A percentile compares a stretch with the other conserved stretches of the same genome.
Evolutionary conservation across 2,329 filamentous ascomycete species (phyloP).

Genomic region (Beauveria scarabaeidicola): DNA sequence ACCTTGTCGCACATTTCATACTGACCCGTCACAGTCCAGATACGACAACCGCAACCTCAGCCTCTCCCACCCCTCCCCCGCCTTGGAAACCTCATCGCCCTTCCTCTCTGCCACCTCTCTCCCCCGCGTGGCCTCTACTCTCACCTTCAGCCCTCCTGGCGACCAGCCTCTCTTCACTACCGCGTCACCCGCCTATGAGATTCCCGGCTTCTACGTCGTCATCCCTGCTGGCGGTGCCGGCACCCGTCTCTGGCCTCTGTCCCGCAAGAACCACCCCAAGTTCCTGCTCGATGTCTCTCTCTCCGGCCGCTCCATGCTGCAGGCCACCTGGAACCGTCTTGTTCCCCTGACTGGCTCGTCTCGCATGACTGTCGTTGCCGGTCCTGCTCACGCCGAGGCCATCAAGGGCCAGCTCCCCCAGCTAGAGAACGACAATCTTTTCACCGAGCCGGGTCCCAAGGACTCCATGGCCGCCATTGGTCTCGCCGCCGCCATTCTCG

Average conservation of each 20-base stretch:
- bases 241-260: conserved; percentile 21
- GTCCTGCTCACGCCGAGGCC: conserved; percentile 18
- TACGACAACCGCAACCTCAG: conserved; percentile 7
- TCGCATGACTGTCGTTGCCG: conserved; percentile 20
- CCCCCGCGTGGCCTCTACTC: conserved; percentile 10
- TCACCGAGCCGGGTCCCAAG: conserved; percentile 21
- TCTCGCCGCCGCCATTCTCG: conserved; percentile 19
- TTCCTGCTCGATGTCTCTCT: conserved; percentile 20
- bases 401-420: conserved; percentile 19
- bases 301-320: conserved; percentile 19
- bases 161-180: conserved; percentile 11
- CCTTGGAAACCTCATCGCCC: conserved; percentile 8
- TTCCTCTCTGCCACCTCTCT: conserved; percentile 12
- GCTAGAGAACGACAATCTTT: conserved; percentile 16
- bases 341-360: conserved; percentile 19
- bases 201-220: conserved; percentile 21
- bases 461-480: conserved; percentile 22
- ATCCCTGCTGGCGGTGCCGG: conserved; percentile 21
- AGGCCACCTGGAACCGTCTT: conserved; percentile 20
- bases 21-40: background rate
- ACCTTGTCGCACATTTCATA: background rate
- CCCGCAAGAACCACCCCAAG: conserved; percentile 21
- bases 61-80: conserved; percentile 4
- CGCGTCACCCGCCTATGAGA: conserved; percentile 16
- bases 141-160: conserved; percentile 8